Conservation (phyloP, 169 alveolate species). For the Cryptosporidium viatorum region DNA sequence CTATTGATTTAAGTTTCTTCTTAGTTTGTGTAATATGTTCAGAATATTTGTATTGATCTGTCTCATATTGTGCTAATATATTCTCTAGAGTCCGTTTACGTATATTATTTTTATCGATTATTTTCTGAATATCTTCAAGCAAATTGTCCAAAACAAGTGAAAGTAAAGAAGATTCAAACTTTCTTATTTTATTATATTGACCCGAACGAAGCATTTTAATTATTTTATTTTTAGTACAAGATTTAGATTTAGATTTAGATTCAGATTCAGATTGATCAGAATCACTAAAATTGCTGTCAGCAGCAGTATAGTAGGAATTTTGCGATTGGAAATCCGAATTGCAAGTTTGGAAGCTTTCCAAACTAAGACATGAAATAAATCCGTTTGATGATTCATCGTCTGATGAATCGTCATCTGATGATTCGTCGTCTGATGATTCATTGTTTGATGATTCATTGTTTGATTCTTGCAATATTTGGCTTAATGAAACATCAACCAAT, state of each 20-base stretch:
- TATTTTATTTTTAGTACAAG: neutral
- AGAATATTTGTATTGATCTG: neutral
- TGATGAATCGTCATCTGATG: too few species aligned
- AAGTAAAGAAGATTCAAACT: neutral
- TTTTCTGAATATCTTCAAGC: neutral
- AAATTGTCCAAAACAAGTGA: neutral
- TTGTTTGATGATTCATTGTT: neutral
- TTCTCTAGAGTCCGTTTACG: neutral
- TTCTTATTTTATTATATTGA: too few species aligned
- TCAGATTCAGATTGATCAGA: neutral
- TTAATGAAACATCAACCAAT: neutral
- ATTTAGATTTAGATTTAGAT: neutral
- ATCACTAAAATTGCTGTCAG: neutral
- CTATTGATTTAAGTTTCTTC: neutral
- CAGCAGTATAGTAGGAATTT: neutral
- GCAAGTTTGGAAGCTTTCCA: neutral
- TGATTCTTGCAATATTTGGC: neutral
- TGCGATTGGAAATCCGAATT: neutral
- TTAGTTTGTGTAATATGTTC: neutral
- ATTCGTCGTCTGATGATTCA: neutral
- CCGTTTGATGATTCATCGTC: neutral
- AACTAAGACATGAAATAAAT: neutral
- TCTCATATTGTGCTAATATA: neutral
- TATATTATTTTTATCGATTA: neutral
- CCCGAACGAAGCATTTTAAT: neutral